A percentile compares a stretch with the other conserved stretches of the same genome.
phyloP scores from a whole-genome alignment of 441 rosid species.

The Heliophila coronopifolia region DNA sequence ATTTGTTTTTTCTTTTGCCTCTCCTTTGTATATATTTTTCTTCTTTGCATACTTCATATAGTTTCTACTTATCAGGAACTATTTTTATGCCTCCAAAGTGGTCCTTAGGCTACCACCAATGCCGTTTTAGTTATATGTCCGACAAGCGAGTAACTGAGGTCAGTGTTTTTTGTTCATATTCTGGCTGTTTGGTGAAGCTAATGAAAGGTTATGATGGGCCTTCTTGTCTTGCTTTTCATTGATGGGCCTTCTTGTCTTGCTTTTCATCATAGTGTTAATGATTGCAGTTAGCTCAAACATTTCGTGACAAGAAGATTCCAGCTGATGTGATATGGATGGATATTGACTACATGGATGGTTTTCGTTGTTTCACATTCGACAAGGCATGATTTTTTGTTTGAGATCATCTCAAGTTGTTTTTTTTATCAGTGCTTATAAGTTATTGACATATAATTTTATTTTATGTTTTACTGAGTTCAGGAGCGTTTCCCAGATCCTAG shows the following conservation, averaged over 20 bases:
- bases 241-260: background rate
- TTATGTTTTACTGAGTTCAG: slow-evolving; percentile 29
- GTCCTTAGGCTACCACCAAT: slow-evolving; percentile 95
- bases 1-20: background rate
- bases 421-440: slow-evolving; percentile 1
- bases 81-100: slow-evolving; percentile 96
- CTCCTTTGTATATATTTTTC: background rate
- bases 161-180: slow-evolving; percentile 18
- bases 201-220: background rate
- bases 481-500: slow-evolving; percentile 66
- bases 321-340: slow-evolving; percentile 98
- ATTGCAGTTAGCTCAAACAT: slow-evolving; percentile 59
- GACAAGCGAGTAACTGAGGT: slow-evolving; percentile 79
- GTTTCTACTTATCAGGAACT: slow-evolving; percentile 61
- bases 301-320: slow-evolving; percentile 83
- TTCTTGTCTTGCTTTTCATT: background rate
- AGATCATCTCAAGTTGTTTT: slow-evolving; percentile 5
- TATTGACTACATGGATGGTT: slow-evolving; percentile 98
- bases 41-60: too few species aligned
- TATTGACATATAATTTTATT: slow-evolving; percentile 1
- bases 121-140: slow-evolving; percentile 90
- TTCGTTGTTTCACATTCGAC: slow-evolving; percentile 92
- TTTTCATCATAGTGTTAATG: slow-evolving; percentile 15
- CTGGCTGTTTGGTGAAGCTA: slow-evolving; percentile 1
- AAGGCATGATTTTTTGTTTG: slow-evolving; percentile 40